Evolutionary conservation across 305 asterid species (phyloP), one percentile per base, ranked within the genome.

Genomic region (Lippia alba): DNA sequence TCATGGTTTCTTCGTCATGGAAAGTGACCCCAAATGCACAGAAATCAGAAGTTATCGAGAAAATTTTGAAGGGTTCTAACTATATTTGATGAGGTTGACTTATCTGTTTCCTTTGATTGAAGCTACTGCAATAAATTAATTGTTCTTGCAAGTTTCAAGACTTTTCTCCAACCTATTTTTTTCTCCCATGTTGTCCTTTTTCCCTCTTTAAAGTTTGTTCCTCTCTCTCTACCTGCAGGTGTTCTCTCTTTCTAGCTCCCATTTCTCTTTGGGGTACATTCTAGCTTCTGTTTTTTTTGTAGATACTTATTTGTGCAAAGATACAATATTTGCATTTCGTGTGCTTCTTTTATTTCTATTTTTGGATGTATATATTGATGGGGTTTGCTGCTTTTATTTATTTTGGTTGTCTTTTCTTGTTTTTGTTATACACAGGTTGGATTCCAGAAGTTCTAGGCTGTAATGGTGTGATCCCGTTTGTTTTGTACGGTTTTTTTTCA

Each of bases 351-450:
- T 32, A 9, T 14, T 57, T 80, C 76, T 76, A 36, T 58, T 68
- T 17, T 67, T 58, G 63, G 61, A 74, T 11, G 41, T 79, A 19
- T 24, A 33, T 3, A 39, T 44, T 69, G 51, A 50, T 69, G 19
- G 20, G 72, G 4, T 19, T 56, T 41, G 12, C 53, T 68, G 1
- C 19, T 46, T 0, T 56, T 61, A 18, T 32, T 54, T 24, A 19
- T 32, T 12, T n/a, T 10, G 4, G 30, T 11, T 74, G 12, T 3
- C 4, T 17, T 24, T 8, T 56, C 15, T 67, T 2, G 10, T 17
- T 15, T 40, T 19, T 63, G 8, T 54, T 61, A 50, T 45, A 33
- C 50, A 62, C 81, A 82, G 86, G 79, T 76, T 49, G 81, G 56
- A 51, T 61, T 72, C 69, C 66, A 54, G 10, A 54, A 64, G 53